Evolutionary conservation across 2,329 filamentous ascomycete species (phyloP).

Genomic region (Xylariaceae sp.): DNA sequence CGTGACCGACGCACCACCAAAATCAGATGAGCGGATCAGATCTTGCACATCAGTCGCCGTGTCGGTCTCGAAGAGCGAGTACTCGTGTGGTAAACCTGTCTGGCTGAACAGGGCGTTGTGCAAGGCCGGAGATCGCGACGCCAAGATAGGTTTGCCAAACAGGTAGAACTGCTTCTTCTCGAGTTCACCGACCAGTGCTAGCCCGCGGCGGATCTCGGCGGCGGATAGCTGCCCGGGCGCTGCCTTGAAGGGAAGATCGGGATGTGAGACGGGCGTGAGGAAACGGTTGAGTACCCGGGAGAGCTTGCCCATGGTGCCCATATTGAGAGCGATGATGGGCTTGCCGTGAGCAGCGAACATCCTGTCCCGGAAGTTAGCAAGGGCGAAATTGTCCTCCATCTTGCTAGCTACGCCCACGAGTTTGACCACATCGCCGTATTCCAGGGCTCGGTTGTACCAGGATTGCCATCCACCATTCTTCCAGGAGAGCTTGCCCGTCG

Average conservation of each 20-base stretch:
- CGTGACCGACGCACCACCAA: slow-evolving; percentile 93
- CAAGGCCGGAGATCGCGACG: slow-evolving; percentile 84
- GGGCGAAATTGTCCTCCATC: slow-evolving; percentile 85
- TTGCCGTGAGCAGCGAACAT: slow-evolving; percentile 75
- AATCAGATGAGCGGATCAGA: slow-evolving; percentile 73
- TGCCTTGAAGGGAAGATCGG: slow-evolving; percentile 86
- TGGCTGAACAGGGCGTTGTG: slow-evolving; percentile 85
- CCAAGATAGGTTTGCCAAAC: slow-evolving; percentile 83
- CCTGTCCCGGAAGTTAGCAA: slow-evolving; percentile 80
- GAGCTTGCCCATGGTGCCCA: slow-evolving; percentile 86
- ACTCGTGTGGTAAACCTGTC: slow-evolving; percentile 84
- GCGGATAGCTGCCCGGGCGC: slow-evolving; percentile 94
- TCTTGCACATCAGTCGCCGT: slow-evolving; percentile 64
- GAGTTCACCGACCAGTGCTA: slow-evolving; percentile 81
- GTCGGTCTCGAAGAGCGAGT: slow-evolving; percentile 77
- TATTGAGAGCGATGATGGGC: slow-evolving; percentile 95
- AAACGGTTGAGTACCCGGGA: slow-evolving; percentile 91
- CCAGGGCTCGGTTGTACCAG: slow-evolving; percentile 87
- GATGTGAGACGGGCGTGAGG: slow-evolving; percentile 93
- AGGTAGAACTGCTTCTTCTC: slow-evolving; percentile 80
- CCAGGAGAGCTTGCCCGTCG: slow-evolving; percentile 80
- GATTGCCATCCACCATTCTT: slow-evolving; percentile 90
- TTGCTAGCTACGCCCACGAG: slow-evolving; percentile 81
- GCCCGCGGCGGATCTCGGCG: slow-evolving; percentile 80
- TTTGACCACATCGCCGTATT: slow-evolving; percentile 93